Percentiles rank a stretch among this genome's conserved stretches.
Evolutionary conservation across 1,284 basidiomycete species (phyloP).

Genomic region (Leccinum subspadiceum): DNA sequence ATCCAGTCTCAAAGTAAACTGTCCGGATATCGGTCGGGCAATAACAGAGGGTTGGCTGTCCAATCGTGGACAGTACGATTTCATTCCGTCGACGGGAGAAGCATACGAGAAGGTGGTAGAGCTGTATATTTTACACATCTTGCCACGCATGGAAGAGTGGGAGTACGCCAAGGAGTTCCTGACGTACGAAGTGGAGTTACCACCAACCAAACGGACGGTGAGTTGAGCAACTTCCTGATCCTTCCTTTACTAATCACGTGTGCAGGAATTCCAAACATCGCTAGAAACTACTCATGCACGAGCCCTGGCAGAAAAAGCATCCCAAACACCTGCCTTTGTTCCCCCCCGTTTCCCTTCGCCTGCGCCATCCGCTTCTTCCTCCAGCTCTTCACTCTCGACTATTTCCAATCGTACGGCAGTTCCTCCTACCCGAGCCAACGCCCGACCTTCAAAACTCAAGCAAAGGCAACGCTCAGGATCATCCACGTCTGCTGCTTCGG

Average conservation of each 20-base stretch:
- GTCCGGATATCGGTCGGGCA: conserved; percentile 54
- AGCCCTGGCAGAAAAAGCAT: conserved; percentile 6
- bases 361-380: conserved; percentile 44
- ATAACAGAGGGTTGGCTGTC: conserved; percentile 79
- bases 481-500: conserved; percentile 21
- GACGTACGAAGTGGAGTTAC: conserved; percentile 65
- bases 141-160: conserved; percentile 74
- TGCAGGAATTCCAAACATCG: conserved; percentile 43
- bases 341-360: conserved; percentile 32
- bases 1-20: conserved; percentile 64
- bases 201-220: conserved; percentile 52
- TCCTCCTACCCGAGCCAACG: conserved; percentile 32
- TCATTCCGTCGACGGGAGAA: conserved; percentile 37
- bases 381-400: conserved; percentile 52
- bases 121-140: conserved; percentile 67
- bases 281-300: conserved; percentile 34
- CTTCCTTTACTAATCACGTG: conserved; percentile 5
- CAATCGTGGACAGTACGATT: conserved; percentile 39
- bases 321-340: conserved; percentile 10
- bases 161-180: conserved; percentile 73
- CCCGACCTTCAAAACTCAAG: conserved; percentile 22
- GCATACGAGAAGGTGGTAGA: conserved; percentile 74
- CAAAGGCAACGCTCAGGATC: conserved; percentile 25
- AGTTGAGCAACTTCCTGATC: conserved; percentile 17
- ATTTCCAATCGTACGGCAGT: conserved; percentile 57